Percentiles rank a stretch among this genome's conserved stretches.
phyloP scores from a whole-genome alignment of 805 yeast species.

The Wickerhamiella dianesei region DNA sequence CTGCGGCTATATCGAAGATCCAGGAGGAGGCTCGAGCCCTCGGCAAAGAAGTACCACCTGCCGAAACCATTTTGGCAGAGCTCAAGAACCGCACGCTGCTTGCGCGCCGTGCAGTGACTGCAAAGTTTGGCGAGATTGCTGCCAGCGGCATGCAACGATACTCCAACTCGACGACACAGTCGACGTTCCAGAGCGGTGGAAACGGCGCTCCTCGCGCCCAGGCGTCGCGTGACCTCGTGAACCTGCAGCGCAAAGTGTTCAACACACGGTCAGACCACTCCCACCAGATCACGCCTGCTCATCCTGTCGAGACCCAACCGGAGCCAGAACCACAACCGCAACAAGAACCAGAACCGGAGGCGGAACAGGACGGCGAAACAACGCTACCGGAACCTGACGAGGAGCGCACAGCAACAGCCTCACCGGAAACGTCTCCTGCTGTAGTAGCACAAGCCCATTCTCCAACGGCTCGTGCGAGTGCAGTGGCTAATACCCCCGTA shows the following conservation, averaged over 20 bases:
- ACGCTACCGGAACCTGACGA: neutral
- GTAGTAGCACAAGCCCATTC: conserved; percentile 14
- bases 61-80: neutral
- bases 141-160: conserved; percentile 49
- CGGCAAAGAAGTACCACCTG: neutral
- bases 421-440: conserved; percentile 1
- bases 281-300: neutral
- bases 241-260: conserved; percentile 30
- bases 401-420: conserved; percentile 2
- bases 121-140: conserved; percentile 37
- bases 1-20: neutral
- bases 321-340: neutral
- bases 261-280: conserved; percentile 5
- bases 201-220: conserved; percentile 21
- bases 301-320: neutral
- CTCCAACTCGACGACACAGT: conserved; percentile 25
- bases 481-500: too few species aligned
- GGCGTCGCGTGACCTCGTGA: conserved; percentile 30
- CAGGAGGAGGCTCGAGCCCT: neutral
- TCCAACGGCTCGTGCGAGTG: too few species aligned
- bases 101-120: neutral
- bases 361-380: neutral
- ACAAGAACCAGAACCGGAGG: neutral
- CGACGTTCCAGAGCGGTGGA: conserved; percentile 21
- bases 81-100: neutral